Base-by-base conservation (phyloP, 768 basidiomycete species). In the Asterophora lycoperdoides region DNA sequence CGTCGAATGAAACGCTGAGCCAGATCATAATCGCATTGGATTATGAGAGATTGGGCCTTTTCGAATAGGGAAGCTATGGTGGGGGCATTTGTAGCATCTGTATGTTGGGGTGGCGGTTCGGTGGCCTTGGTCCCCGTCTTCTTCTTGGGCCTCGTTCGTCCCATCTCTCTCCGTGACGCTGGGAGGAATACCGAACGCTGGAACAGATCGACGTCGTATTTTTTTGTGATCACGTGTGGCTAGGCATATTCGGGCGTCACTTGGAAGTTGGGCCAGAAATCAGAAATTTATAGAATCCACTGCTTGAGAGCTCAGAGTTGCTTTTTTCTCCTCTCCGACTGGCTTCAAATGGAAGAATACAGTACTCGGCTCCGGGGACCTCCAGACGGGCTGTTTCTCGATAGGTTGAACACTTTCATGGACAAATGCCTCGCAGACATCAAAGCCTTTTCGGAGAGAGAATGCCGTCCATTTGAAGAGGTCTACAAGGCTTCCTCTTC, bases 1-100 rank as follows among this genome's bases (percentile, higher is more conserved):
- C 92, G 79, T 38, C 73, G 70, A 33, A 83, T 70, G 62, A 94
- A 93, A 44, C 77, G 80, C 43, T 76, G 68, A 2, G 92, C 90
- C 41, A 94, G 80, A 42, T 86, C 79, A 62, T 89, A 93, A 65
- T 93, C 84, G 60, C 86, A 91, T 68, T 92, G 87, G 18, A 83
- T 75, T 56, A 94, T 78, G 46, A 94, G 73, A n/a, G 77, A 71
- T 60, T 89, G 89, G 0, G 89, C 83, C 63, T 92, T 93, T 61
- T 83, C 80, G 29, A 89, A 68, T 5, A 92, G 69, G 9, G 83
- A 69, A 8, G 73, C 46, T 46, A 79, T 64, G 23, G 83, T 66
- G 1, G 81, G 81, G 2, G 62, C 46, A 20, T 69, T 61, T 13
- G 64, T 18, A 4, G 62, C 15, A 13, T 56, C 33, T 20, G 61